phyloP scores from a whole-genome alignment of 2,329 filamentous ascomycete species.

The Sphaerulina populicola region DNA sequence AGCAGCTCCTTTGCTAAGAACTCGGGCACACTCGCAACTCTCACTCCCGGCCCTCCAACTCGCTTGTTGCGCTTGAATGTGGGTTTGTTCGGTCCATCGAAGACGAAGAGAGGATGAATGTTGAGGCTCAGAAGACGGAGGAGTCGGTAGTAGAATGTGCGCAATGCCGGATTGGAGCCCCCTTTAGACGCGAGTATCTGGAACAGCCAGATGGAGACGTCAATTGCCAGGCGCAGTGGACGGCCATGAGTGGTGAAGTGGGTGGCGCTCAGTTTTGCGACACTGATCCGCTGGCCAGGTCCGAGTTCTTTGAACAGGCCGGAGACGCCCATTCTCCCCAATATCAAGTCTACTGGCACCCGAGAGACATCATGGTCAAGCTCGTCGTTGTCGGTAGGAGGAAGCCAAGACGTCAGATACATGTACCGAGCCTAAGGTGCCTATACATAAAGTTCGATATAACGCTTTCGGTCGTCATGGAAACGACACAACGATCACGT shows the following conservation, averaged over 20 bases:
- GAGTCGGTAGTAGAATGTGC: slow-evolving; percentile 88
- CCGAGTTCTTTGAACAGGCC: slow-evolving; percentile 91
- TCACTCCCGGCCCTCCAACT: slow-evolving; percentile 49
- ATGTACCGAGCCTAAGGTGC: not conserved
- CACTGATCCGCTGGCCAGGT: slow-evolving; percentile 64
- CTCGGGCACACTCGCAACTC: slow-evolving; percentile 58
- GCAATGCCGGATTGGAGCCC: slow-evolving; percentile 78
- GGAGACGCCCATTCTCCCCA: slow-evolving; percentile 13
- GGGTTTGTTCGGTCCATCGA: slow-evolving; percentile 79
- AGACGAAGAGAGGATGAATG: slow-evolving; percentile 84
- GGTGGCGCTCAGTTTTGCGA: slow-evolving; percentile 73
- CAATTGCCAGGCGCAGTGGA: slow-evolving; percentile 79
- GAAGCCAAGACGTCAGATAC: too few species aligned
- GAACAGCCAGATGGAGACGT: slow-evolving; percentile 96
- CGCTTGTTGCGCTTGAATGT: slow-evolving; percentile 80
- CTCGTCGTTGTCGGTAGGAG: not conserved
- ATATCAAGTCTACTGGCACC: slow-evolving; percentile 15
- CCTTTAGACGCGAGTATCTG: slow-evolving; percentile 79
- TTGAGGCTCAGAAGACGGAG: slow-evolving; percentile 65
- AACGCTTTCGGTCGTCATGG: not conserved
- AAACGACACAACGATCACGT: slow-evolving; percentile 3
- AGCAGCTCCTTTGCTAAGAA: slow-evolving; percentile 77
- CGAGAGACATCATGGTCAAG: not conserved
- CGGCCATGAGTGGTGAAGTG: slow-evolving; percentile 61
- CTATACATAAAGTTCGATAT: not conserved